Conservation (phyloP, 768 basidiomycete species). For the Leccinum variicolor region DNA sequence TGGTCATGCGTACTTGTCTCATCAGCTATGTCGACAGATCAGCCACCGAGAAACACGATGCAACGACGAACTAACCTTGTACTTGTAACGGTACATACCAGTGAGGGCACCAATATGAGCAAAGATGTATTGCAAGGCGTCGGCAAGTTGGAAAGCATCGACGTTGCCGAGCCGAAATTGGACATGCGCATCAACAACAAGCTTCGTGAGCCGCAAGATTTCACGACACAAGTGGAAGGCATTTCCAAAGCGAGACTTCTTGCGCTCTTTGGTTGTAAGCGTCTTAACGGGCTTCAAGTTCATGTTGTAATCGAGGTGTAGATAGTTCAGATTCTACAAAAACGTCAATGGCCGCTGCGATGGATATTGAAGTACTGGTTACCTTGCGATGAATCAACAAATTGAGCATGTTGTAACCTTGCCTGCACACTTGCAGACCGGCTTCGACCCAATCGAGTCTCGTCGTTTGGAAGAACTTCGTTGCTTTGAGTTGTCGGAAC, state of each 20-base stretch:
- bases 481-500: constrained; percentile 95
- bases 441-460: constrained; percentile 99
- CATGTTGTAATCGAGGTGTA: constrained; percentile 98
- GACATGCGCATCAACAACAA: constrained; percentile 98
- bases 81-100: constrained; percentile 99
- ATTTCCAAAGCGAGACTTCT: constrained; percentile 99
- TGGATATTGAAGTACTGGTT: neutral
- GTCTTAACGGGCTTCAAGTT: constrained; percentile 98
- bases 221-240: constrained; percentile 98
- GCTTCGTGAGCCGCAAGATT: constrained; percentile 95
- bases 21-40: constrained; percentile 59
- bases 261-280: constrained; percentile 97
- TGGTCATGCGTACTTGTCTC: constrained; percentile 99
- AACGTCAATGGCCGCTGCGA: neutral
- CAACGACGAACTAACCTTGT: constrained; percentile 62
- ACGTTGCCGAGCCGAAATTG: constrained; percentile 98
- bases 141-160: constrained; percentile 98
- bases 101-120: constrained; percentile 96
- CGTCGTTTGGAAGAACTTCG: constrained; percentile 99
- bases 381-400: constrained; percentile 98
- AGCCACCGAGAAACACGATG: constrained; percentile 3
- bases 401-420: constrained; percentile 99
- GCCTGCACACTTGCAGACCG: constrained; percentile 95
- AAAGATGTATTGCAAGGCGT: constrained; percentile 97
- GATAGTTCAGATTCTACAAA: constrained; percentile 79